Base-by-base conservation (phyloP, 192 early-diverging fungal genomes). In the Dissophora ornata region DNA sequence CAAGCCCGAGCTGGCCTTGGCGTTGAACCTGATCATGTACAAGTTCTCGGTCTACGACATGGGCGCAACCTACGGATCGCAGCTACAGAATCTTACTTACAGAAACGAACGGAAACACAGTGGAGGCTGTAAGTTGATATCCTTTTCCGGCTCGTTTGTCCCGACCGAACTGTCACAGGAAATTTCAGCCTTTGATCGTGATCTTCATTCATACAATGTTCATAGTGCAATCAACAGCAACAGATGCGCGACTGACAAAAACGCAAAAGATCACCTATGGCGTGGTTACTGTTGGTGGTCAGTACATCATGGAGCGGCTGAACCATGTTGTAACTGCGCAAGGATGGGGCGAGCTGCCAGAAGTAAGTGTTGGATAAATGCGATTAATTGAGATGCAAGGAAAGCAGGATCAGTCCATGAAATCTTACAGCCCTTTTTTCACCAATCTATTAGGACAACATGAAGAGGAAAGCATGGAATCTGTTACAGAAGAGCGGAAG, bases 71-170 rank as follows among this genome's bases (percentile, higher is more conserved):
- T 95, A 96, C 67, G 94, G 94, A 15, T 84, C 90, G 6, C 86
- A 88, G 58, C 82, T 97, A 64, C 93, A 96, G 67, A 97, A 97
- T 73, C 80, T 97, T 26, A 86, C 84, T 36, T 97, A 94, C 65
- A 73, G 92, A 34, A 90, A 93, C 67, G 91, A 93, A 54, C 59
- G 62, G 24, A 65, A 79, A 26, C 90, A 89, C 55, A 56, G 65
- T 19, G 87, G 89, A 53, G 67, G 67, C 51, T 71, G 89, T 92
- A 80, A 73, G 84, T 75, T n/a, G n/a, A n/a, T n/a, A n/a, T n/a
- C n/a, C n/a, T n/a, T n/a, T n/a, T n/a, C n/a, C n/a, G n/a, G n/a
- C n/a, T n/a, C n/a, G n/a, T n/a, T n/a, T n/a, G n/a, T n/a, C n/a
- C n/a, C n/a, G n/a, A n/a, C n/a, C n/a, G n/a, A n/a, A n/a, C n/a